Base-by-base conservation (phyloP, 2,329 filamentous ascomycete species). In the Pezicula carpinea region DNA sequence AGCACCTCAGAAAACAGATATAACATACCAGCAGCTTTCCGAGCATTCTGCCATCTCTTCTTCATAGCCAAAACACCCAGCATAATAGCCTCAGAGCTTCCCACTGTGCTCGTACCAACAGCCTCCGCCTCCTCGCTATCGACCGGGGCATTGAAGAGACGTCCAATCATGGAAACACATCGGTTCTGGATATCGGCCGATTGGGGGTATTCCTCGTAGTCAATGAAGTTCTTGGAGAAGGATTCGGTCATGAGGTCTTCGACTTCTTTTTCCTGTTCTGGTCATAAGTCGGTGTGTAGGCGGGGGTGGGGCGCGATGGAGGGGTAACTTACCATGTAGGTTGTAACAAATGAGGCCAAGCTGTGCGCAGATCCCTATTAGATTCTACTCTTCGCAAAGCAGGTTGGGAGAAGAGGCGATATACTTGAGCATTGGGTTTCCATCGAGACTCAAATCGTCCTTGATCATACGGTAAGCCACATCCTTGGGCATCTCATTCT, bases 391-490 rank as follows among this genome's bases (percentile, higher is more conserved):
- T 32, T 5, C 26, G 5, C n/a, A 31, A 21, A 39, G 19, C 31
- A n/a, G n/a, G 22, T 13, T 47, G 31, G 22, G 5, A 7, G 17
- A 29, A 3, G n/a, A 29, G 36, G 17, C 11, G n/a, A 63, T 75
- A 57, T 70, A 87, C 83, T 85, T 89, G 53, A 95, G 77, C 76
- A 90, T 92, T 7, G 90, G 89, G 59, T 92, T 95, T 47, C 90
- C 90, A 64, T 97, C 92, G 44, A 96, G 74, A 54, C 87, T 93
- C 54, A 96, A 75, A 63, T 96, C 89, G 66, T 96, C 92, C 74
- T 89, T 92, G 75, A 96, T 96, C 87, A 96, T 87, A 41, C 90
- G 85, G 68, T 96, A 96, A n/a, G 92, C 92, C 44, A 96, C 80
- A 57, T 95, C 87, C 58, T 80, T 83, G 38, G 92, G 92, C 91